Evolutionary conservation across 2,329 filamentous ascomycete species (phyloP), one percentile per base, ranked within the genome.

Genomic region (Xylaria sp.): DNA sequence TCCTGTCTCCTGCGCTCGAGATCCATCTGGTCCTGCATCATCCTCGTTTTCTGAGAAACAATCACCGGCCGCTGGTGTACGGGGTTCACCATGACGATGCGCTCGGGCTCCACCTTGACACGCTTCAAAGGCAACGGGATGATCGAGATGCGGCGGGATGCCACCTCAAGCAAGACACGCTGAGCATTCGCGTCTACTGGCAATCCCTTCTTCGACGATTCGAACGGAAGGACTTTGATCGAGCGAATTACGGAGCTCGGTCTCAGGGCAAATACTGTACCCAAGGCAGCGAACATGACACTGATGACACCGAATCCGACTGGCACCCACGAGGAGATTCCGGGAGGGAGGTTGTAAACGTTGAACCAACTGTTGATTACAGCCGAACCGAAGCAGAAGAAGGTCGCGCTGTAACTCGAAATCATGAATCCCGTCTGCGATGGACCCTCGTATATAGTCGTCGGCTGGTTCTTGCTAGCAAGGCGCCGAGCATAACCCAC

Each of bases 381-480:
- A 1, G 80, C 77, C 67, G 80, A 84, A 44, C 71, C 65, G 59
- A 83, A 76, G 71, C 80, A 83, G 67, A 82, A 81, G 19, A 78
- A 61, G 1, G 81, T 81, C 30, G 83, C 80, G 11, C 75, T 71
- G 72, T 86, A 86, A 69, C 83, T 83, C 51, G 83, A 81, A 65
- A 83, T 69, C 63, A 87, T 79, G 71, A 86, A 88, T 73, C 80
- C 79, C 59, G 81, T 81, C 67, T 89, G 86, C 1, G 85, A 84
- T 11, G 84, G 84, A 1, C 82, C 81, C 67, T 86, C 78, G 76
- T 89, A 91, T 49, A 91, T 77, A 2, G 82, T 73, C 6, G 87
- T 84, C 4, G 82, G 78, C 1, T 78, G 74, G n/a, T 78, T 69
- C 63, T 83, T 82, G 59, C 76, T 75, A 11, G 83, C 81, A 44